These are phyloP conservation scores for Ophiostoma tasmaniense DNA, from an alignment of 2,329 filamentous ascomycete genomes.

Conservation along the genomic window DNA sequence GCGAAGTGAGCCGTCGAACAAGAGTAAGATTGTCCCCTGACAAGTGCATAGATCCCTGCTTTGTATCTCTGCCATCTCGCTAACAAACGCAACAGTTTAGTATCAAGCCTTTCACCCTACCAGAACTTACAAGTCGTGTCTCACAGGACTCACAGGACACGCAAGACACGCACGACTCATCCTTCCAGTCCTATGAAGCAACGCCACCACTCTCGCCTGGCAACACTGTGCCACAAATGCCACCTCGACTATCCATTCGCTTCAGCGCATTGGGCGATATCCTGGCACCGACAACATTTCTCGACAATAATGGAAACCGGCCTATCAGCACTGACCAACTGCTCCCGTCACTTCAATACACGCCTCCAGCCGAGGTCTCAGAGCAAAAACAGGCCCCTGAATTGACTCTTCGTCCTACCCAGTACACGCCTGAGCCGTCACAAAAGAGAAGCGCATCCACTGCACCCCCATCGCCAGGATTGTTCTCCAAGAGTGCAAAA, in stretches of 20 bases:
- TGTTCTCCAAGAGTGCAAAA: background rate
- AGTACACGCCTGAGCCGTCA: constrained; percentile 2
- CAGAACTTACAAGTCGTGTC: constrained; percentile 11
- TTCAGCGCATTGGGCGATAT: constrained; percentile 21
- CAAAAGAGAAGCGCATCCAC: background rate
- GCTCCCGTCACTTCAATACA: constrained; percentile 26
- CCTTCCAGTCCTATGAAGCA: constrained; percentile 13
- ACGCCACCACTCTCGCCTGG: constrained; percentile 19
- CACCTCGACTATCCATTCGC: constrained; percentile 25
- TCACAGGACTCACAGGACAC: constrained; percentile 15
- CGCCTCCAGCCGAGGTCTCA: constrained; percentile 19
- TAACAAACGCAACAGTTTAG: constrained; percentile 23
- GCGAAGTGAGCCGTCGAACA: constrained; percentile 70
- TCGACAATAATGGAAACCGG: constrained; percentile 17
- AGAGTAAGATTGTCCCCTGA: constrained; percentile 45
- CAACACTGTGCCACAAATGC: constrained; percentile 19
- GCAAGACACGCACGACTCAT: constrained; percentile 17
- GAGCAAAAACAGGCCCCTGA: background rate
- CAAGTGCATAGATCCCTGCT: background rate
- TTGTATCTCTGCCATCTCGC: background rate
- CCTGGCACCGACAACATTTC: constrained; percentile 18
- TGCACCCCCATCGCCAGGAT: background rate
- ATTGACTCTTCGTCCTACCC: background rate
- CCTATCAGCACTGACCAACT: constrained; percentile 22
- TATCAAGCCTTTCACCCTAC: constrained; percentile 23